A percentile compares a stretch with the other conserved stretches of the same genome.
Conservation (phyloP, 345 rosid species). For the Nasturtium officinale region DNA sequence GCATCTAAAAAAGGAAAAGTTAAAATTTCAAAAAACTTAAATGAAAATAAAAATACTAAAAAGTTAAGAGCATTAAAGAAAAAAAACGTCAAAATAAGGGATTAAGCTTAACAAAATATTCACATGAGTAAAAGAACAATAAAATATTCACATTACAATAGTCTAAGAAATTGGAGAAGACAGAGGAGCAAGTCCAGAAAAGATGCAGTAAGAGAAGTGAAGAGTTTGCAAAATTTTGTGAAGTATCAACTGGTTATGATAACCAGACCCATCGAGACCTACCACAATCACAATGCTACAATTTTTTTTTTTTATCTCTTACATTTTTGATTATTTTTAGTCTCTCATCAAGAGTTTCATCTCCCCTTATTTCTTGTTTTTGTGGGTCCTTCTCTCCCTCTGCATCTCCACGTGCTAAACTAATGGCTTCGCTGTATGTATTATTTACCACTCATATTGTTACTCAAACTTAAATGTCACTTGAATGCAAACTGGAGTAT, state of each 20-base stretch:
- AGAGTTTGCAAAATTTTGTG: slow-evolving; percentile 25
- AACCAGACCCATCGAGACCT: slow-evolving; percentile 28
- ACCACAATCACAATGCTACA: slow-evolving; percentile 20
- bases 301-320: slow-evolving; percentile 21
- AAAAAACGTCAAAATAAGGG: not conserved
- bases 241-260: slow-evolving; percentile 17
- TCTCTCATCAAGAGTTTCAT: slow-evolving; percentile 13
- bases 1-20: not conserved
- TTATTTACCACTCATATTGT: slow-evolving; percentile 33
- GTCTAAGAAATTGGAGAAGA: slow-evolving; percentile 23
- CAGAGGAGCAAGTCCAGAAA: slow-evolving; percentile 10
- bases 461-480: slow-evolving; percentile 33
- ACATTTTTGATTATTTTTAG: not conserved
- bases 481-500: slow-evolving; percentile 38
- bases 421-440: slow-evolving; percentile 35
- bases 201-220: slow-evolving; percentile 11
- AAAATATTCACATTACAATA: not conserved
- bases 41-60: not conserved
- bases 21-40: not conserved
- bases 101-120: slow-evolving; percentile 3
- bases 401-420: slow-evolving; percentile 37
- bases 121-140: not conserved
- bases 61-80: not conserved
- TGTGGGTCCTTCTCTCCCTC: slow-evolving; percentile 28
- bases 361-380: not conserved